Conservation (phyloP, 1,284 basidiomycete genomes). For the Ganoderma multipileum region DNA sequence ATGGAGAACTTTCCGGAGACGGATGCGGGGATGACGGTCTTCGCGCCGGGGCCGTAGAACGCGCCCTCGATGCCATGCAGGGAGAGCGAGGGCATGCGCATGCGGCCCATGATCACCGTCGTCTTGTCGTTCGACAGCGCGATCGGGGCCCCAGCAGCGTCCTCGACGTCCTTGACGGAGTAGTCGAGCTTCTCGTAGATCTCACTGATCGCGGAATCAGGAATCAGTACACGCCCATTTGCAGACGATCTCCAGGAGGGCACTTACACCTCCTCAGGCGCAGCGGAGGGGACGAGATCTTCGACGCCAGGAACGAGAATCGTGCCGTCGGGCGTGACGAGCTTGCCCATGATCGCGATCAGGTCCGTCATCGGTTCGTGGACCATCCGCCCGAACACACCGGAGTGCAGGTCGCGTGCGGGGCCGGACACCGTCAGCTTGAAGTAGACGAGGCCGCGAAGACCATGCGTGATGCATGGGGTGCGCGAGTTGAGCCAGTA, state of each 20-base stretch:
- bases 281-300: conserved; percentile 84
- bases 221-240: conserved; percentile 7
- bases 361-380: conserved; percentile 92
- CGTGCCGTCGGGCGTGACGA: conserved; percentile 84
- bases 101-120: conserved; percentile 88
- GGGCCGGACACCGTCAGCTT: conserved; percentile 87
- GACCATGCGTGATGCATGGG: conserved; percentile 78
- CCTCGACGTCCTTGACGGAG: conserved; percentile 77
- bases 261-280: conserved; percentile 76
- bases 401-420: conserved; percentile 91
- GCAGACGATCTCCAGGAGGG: not conserved
- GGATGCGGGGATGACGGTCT: conserved; percentile 95
- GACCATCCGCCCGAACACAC: conserved; percentile 86
- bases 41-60: conserved; percentile 87
- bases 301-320: conserved; percentile 94
- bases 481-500: conserved; percentile 87
- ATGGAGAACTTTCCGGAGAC: conserved; percentile 96
- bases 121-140: conserved; percentile 86
- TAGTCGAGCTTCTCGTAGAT: conserved; percentile 85
- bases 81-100: conserved; percentile 89
- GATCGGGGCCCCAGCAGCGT: conserved; percentile 79
- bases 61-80: conserved; percentile 98
- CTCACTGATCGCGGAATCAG: conserved; percentile 46
- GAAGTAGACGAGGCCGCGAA: conserved; percentile 92
- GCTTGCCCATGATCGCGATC: conserved; percentile 81